phyloP scores from a whole-genome alignment of 2,329 filamentous ascomycete genomes.

The Exophiala oligosperma region DNA sequence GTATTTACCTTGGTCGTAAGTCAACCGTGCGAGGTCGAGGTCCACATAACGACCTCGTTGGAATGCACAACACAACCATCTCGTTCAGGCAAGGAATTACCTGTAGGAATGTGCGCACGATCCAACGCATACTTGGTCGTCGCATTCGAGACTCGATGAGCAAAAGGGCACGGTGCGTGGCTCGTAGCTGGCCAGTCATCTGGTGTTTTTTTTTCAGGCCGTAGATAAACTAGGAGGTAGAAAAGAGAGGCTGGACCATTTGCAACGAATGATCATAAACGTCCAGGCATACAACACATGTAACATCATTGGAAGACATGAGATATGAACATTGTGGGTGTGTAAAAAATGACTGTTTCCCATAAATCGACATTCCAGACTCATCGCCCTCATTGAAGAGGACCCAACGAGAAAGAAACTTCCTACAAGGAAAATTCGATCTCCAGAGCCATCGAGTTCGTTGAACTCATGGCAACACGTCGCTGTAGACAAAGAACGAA shows the following conservation, averaged over 20 bases:
- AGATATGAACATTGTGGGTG: background rate
- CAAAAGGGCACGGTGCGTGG: background rate
- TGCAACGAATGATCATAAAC: too few species aligned
- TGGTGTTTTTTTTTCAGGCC: background rate
- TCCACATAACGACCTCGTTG: slow-evolving; percentile 19
- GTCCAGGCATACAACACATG: background rate
- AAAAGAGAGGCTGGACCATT: background rate
- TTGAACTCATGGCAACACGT: slow-evolving; percentile 65
- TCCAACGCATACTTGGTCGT: slow-evolving; percentile 16
- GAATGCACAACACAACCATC: slow-evolving; percentile 25
- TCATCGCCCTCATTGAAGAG: slow-evolving; percentile 71
- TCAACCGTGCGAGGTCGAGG: slow-evolving; percentile 13
- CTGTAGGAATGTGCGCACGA: slow-evolving; percentile 19
- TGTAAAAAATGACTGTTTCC: slow-evolving; percentile 50
- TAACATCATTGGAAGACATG: too few species aligned
- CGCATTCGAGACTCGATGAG: slow-evolving; percentile 4
- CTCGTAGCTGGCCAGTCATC: slow-evolving; percentile 1
- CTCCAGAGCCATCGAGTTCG: slow-evolving; percentile 64
- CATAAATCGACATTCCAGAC: slow-evolving; percentile 69
- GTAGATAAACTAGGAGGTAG: background rate
- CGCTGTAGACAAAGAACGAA: slow-evolving; percentile 56
- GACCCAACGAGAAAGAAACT: slow-evolving; percentile 69
- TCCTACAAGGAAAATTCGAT: slow-evolving; percentile 61
- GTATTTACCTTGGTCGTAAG: slow-evolving; percentile 21
- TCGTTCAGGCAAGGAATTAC: slow-evolving; percentile 3